These are phyloP conservation scores for Mycena metata DNA, from an alignment of 768 basidiomycete genomes.

Conservation along the genomic window DNA sequence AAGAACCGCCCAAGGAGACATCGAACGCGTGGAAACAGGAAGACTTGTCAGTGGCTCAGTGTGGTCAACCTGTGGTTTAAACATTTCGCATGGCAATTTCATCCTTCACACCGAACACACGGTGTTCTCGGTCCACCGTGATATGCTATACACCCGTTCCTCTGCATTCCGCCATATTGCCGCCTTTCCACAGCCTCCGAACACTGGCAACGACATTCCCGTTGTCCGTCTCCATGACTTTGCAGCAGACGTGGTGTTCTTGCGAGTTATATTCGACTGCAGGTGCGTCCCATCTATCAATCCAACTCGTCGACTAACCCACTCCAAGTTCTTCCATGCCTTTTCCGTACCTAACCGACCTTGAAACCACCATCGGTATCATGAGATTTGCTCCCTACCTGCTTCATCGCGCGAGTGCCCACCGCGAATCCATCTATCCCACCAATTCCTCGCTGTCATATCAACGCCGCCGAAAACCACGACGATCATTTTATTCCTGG, in stretches of 20 bases:
- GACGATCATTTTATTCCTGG: no score
- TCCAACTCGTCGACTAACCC: no score
- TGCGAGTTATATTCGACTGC: not conserved
- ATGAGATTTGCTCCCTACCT: no score
- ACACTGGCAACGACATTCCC: not conserved
- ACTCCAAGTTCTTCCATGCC: no score
- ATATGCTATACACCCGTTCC: not conserved
- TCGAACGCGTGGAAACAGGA: no score
- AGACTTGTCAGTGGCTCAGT: no score
- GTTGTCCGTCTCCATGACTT: not conserved
- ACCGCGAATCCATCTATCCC: no score
- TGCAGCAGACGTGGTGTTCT: not conserved
- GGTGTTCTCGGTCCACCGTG: not conserved
- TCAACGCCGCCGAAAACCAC: not conserved
- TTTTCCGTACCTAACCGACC: no score
- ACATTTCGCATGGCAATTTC: not conserved
- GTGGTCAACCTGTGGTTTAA: conserved; percentile 3
- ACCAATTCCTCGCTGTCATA: not conserved
- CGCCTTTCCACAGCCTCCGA: not conserved
- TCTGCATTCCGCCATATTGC: not conserved
- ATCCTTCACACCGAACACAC: not conserved
- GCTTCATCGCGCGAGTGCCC: no score
- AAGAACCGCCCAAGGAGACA: no score
- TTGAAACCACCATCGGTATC: no score
- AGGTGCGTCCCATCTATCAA: not conserved